phyloP scores from a whole-genome alignment of 2,329 filamentous ascomycete genomes.

The Penicillium corylophilum region DNA sequence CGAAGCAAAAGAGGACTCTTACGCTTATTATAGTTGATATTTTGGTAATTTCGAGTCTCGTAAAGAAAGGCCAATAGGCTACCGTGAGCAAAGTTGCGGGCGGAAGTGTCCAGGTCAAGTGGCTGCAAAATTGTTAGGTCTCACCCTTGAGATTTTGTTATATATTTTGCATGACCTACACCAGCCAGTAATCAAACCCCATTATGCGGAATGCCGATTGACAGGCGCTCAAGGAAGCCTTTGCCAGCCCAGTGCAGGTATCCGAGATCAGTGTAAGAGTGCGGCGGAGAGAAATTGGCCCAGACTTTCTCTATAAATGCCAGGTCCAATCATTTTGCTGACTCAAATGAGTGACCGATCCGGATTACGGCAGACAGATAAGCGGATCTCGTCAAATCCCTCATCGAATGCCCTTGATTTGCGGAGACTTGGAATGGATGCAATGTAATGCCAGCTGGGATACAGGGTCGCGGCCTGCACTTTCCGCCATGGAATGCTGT shows the following conservation, averaged over 20 bases:
- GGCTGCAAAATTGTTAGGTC: slow-evolving; percentile 43
- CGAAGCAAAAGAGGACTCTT: slow-evolving; percentile 7
- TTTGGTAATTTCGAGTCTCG: slow-evolving; percentile 62
- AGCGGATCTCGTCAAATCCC: neutral
- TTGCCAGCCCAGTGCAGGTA: neutral
- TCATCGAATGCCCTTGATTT: neutral
- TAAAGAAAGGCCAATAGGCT: slow-evolving; percentile 62
- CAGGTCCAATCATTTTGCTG: too few relatives aligned
- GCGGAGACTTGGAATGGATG: neutral
- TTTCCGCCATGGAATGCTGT: neutral
- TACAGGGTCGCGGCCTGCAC: neutral
- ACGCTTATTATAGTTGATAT: slow-evolving; percentile 58
- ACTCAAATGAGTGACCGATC: neutral
- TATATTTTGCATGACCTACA: neutral
- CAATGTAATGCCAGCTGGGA: neutral
- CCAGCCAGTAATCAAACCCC: neutral
- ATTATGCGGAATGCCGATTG: neutral
- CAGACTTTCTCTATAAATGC: neutral
- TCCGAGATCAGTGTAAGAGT: neutral
- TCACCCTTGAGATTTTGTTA: neutral
- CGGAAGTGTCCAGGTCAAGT: slow-evolving; percentile 67
- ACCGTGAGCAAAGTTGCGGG: slow-evolving; percentile 59
- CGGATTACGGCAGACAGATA: neutral
- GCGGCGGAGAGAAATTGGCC: neutral
- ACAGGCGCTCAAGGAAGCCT: neutral